Percentiles rank a stretch among this genome's conserved stretches.
Evolutionary conservation across 176 grass and related monocot genomes (phyloP).

Genomic region (Alloteropsis semialata): DNA sequence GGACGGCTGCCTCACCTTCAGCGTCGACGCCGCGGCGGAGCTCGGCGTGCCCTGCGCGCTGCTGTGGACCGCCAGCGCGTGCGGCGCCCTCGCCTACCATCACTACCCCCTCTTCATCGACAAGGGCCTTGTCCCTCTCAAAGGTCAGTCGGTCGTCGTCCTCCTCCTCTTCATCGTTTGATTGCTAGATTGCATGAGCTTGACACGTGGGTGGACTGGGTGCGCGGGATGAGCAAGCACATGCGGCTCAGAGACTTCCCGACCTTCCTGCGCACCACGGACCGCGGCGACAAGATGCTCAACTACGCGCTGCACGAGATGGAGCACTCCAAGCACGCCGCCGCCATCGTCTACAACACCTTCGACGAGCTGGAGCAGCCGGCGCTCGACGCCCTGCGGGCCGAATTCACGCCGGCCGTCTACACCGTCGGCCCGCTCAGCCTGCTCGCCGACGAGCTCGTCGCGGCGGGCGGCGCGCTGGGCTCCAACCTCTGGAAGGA

Average conservation of each 20-base stretch:
- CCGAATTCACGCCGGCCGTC: slow-evolving; percentile 1
- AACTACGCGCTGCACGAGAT: slow-evolving; percentile 26
- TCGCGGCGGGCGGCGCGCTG: background rate
- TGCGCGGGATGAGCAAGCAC: slow-evolving; percentile 36
- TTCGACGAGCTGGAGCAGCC: slow-evolving; percentile 24
- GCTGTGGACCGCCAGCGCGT: slow-evolving; percentile 49
- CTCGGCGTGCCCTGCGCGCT: slow-evolving; percentile 26
- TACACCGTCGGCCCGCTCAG: slow-evolving; percentile 24
- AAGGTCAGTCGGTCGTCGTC: slow-evolving; percentile 31
- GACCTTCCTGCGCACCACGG: slow-evolving; percentile 24
- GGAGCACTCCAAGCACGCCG: background rate
- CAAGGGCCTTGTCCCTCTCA: slow-evolving; percentile 30
- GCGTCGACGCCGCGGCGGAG: slow-evolving; percentile 29
- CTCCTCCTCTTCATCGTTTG: too few species aligned
- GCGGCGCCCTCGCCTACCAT: slow-evolving; percentile 43
- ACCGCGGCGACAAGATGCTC: background rate
- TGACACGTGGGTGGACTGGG: slow-evolving; percentile 22
- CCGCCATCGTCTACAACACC: slow-evolving; percentile 28
- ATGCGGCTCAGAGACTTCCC: slow-evolving; percentile 40
- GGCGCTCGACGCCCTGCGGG: slow-evolving; percentile 16
- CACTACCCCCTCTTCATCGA: slow-evolving; percentile 22
- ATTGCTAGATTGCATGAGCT: too few species aligned
- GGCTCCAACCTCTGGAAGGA: slow-evolving; percentile 29
- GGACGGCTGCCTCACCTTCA: slow-evolving; percentile 41
- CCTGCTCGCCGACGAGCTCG: background rate